phyloP scores from a whole-genome alignment of 2,329 filamentous ascomycete genomes.

The Ustulina deusta region DNA sequence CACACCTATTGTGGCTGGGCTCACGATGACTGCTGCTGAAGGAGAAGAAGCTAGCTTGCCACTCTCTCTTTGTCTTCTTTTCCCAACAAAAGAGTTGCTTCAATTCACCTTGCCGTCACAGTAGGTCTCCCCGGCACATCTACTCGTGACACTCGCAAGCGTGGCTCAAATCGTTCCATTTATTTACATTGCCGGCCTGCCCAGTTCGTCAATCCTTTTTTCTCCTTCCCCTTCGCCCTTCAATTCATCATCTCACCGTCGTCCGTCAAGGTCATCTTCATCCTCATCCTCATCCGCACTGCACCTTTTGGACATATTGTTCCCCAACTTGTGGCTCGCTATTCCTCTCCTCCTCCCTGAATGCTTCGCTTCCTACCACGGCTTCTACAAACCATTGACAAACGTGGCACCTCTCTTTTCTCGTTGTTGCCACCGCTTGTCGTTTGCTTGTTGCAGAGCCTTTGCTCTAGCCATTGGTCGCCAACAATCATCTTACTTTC shows the following conservation, averaged over 20 bases:
- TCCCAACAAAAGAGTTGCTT: constrained; percentile 35
- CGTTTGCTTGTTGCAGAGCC: constrained; percentile 52
- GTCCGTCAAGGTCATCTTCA: constrained; percentile 28
- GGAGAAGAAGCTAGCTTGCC: constrained; percentile 17
- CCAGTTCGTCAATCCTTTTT: constrained; percentile 53
- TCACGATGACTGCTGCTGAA: constrained; percentile 11
- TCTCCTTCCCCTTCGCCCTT: constrained; percentile 38
- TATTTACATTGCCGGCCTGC: constrained; percentile 39
- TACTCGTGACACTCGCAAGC: constrained; percentile 42
- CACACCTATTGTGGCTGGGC: constrained; percentile 16
- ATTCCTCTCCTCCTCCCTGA: constrained; percentile 30
- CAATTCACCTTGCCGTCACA: constrained; percentile 26
- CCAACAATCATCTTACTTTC: constrained; percentile 47
- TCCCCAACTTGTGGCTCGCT: constrained; percentile 30
- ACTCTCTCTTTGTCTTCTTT: constrained; percentile 38
- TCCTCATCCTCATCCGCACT: constrained; percentile 29
- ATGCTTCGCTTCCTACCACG: constrained; percentile 39
- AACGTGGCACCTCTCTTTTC: constrained; percentile 45
- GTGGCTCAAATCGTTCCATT: constrained; percentile 19
- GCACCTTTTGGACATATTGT: constrained; percentile 26
- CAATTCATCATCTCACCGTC: constrained; percentile 39
- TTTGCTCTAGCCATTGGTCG: constrained; percentile 45
- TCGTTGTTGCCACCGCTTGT: constrained; percentile 40
- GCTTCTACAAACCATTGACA: constrained; percentile 44
- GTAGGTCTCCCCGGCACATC: constrained; percentile 38